Base-by-base conservation (phyloP, 2,329 filamentous ascomycete genomes). In the Alternaria burnsii region DNA sequence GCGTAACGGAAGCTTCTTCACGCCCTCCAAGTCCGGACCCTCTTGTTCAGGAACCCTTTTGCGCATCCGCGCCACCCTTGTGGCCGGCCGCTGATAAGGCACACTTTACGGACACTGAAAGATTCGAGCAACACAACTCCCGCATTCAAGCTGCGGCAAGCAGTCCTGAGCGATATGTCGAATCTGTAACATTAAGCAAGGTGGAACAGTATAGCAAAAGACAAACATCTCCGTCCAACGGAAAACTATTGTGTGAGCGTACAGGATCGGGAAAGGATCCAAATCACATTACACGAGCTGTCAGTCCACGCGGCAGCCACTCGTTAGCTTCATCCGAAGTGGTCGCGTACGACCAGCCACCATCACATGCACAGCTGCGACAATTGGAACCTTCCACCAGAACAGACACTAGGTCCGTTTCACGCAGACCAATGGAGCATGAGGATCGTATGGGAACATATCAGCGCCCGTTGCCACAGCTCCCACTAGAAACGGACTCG, bases 1-100 rank as follows among this genome's bases (percentile, higher is more conserved):
- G 69, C 55, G 61, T 59, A 22, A 71, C 69, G 4, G 62, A 63
- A 54, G 50, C 59, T 8, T 66, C 67, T 10, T 71, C 69, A 24
- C 59, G 67, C 34, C 46, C 66, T 40, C 22, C 61, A 7, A 70
- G 61, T 44, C 66, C 63, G n/a, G 55, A 67, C 14, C 5, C 9
- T 56, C 57, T 69, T 30, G 52, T 46, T 20, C 58, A 61, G 26
- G 51, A 43, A 36, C 66, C 61, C 6, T 24, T 59, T 16, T 52
- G 34, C 14, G 28, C 43, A 34, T 34, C 16, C 9, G 4, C 5
- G 24, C 42, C 32, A 5, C 18, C 22, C 20, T 20, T 26, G 24
- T 26, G 26, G 12, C 58, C 32, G 20, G 24, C 18, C 4, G 20
- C 18, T 11, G 8, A 24, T 5, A 43, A 43, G 3, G 2, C 30